A percentile compares a stretch with the other conserved stretches of the same genome.
Conservation (phyloP, 495 filamentous ascomycete genomes). For the Astrothelium macrocarpum region DNA sequence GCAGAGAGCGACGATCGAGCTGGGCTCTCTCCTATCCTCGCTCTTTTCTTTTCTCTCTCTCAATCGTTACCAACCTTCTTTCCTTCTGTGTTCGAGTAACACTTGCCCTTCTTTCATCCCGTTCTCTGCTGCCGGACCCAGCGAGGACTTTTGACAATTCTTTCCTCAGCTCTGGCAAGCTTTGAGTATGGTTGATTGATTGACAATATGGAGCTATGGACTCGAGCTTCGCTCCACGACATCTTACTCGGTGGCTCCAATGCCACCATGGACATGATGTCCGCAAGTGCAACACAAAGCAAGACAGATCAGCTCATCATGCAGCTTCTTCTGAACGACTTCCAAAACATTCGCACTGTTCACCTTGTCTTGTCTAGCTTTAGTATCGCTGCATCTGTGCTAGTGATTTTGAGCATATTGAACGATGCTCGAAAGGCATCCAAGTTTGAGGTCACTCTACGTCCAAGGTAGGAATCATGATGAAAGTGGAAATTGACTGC, state of each 20-base stretch:
- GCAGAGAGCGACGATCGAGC: slow-evolving; percentile 4
- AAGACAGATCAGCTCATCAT: background rate
- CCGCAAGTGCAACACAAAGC: background rate
- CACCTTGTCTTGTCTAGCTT: background rate
- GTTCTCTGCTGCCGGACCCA: slow-evolving; percentile 6
- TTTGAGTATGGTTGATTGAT: slow-evolving; percentile 8
- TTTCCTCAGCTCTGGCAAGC: slow-evolving; percentile 7
- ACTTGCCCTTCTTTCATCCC: slow-evolving; percentile 1
- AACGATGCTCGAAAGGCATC: slow-evolving; percentile 4
- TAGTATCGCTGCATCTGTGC: background rate
- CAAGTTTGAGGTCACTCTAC: background rate
- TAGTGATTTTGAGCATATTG: background rate
- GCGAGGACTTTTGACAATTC: slow-evolving; percentile 1
- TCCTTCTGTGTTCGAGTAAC: slow-evolving; percentile 3
- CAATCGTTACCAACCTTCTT: background rate
- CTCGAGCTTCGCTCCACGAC: background rate
- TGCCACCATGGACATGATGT: background rate
- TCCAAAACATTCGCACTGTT: background rate
- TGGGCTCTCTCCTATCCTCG: slow-evolving; percentile 1
- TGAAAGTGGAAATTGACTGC: no score
- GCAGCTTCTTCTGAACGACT: background rate
- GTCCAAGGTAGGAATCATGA: background rate
- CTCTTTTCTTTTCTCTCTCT: background rate
- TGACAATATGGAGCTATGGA: slow-evolving; percentile 1
- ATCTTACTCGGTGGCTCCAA: background rate